These are phyloP conservation scores for Tetracladium maxilliforme DNA, from an alignment of 2,329 filamentous ascomycete species.

Conservation along the genomic window DNA sequence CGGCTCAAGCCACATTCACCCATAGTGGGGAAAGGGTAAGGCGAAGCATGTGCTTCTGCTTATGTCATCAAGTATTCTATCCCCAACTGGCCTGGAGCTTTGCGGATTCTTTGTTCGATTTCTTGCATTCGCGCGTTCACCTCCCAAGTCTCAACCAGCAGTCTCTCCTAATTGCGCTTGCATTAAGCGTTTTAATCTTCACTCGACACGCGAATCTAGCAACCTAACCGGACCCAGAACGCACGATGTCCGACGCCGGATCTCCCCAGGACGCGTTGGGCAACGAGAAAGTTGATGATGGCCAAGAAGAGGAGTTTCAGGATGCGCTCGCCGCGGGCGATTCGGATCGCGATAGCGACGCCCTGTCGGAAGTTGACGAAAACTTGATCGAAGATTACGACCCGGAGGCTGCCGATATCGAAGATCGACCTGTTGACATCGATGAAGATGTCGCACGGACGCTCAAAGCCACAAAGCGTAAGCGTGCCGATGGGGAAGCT, in stretches of 20 bases:
- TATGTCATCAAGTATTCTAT: too few relatives aligned
- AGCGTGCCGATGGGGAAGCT: slow-evolving; percentile 44
- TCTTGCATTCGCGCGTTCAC: background rate
- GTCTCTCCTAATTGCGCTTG: background rate
- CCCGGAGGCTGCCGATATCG: slow-evolving; percentile 44
- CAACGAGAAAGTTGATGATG: slow-evolving; percentile 1
- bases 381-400: slow-evolving; percentile 59
- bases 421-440: slow-evolving; percentile 50
- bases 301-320: slow-evolving; percentile 16
- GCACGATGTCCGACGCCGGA: slow-evolving; percentile 28
- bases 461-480: slow-evolving; percentile 49
- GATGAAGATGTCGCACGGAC: slow-evolving; percentile 51
- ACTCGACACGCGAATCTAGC: slow-evolving; percentile 2
- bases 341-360: slow-evolving; percentile 39
- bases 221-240: background rate
- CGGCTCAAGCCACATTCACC: background rate
- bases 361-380: slow-evolving; percentile 55
- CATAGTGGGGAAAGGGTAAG: background rate
- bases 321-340: slow-evolving; percentile 25
- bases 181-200: slow-evolving; percentile 13
- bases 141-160: background rate
- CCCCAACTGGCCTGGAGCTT: too few relatives aligned
- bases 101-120: background rate
- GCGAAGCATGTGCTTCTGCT: background rate
- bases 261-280: slow-evolving; percentile 14